Base-by-base conservation (phyloP, 768 basidiomycete species). In the Suillus sp. region DNA sequence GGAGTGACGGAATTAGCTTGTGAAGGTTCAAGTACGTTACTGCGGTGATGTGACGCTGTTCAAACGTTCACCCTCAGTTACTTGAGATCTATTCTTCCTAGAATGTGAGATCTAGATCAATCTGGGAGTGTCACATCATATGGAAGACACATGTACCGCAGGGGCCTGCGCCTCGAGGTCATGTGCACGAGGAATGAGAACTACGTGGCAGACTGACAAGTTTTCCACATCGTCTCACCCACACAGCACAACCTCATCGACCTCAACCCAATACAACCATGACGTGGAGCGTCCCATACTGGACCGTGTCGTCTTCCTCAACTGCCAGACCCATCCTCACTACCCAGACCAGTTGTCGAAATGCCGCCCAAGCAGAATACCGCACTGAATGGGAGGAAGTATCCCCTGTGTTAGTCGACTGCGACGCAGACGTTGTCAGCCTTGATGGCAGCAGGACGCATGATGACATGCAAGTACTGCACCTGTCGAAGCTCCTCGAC, bases 391-490 rank as follows among this genome's bases (percentile, higher is more conserved):
- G 56, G 56, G 56, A 57, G 25, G 56, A 57, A 30, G 38, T 57
- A 10, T 57, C 56, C 18, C 56, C 56, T 6, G 56, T 57, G 25
- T 22, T 27, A 55, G 18, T 61, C 43, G 63, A 62, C 13, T n/a
- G 60, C 32, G 63, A 64, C 11, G 47, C 48, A 35, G 63, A 53
- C 48, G 34, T 64, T 27, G 60, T 64, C 50, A 62, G 50, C 38
- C 48, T 64, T 40, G 59, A 32, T 4, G 60, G 37, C 20, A 40
- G 47, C 48, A 50, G 14, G 22, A 61, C 47, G 20, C 47, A 53
- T 25, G 63, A 47, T 2, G 60, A 34, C 8, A 64, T 40, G 60
- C 56, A 38, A 20, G 38, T 30, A 20, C 18, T 40, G 9, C 56
- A 62, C 45, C 62, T 48, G 18, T 35, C 42, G 4, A 34, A 42